These are phyloP conservation scores for Stagonosporopsis rhizophila DNA, from an alignment of 2,329 filamentous ascomycete species.

Conservation along the genomic window DNA sequence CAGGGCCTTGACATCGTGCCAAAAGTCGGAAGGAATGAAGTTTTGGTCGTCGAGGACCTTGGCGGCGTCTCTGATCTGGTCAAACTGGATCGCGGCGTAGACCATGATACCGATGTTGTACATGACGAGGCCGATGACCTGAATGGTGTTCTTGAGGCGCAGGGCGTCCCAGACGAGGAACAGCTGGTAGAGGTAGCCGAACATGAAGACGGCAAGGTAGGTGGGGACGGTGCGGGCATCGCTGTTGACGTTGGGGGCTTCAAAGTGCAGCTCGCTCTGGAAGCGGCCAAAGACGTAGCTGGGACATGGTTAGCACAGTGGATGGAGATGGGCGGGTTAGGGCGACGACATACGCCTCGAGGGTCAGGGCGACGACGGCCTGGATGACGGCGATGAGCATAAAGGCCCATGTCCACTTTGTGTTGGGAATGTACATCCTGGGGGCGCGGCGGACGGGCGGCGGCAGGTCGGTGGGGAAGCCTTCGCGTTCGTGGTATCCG, in stretches of 20 bases:
- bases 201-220: constrained; percentile 95
- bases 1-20: constrained; percentile 73
- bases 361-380: constrained; percentile 77
- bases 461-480: constrained; percentile 52
- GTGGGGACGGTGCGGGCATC: constrained; percentile 79
- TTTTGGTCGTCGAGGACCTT: constrained; percentile 55
- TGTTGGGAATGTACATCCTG: constrained; percentile 77
- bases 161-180: constrained; percentile 92
- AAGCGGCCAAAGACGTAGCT: constrained; percentile 93
- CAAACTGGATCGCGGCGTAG: constrained; percentile 91
- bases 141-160: constrained; percentile 96
- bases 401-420: constrained; percentile 88
- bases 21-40: constrained; percentile 65
- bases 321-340: constrained; percentile 5
- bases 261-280: constrained; percentile 64
- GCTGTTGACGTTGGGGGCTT: constrained; percentile 48
- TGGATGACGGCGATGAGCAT: constrained; percentile 76
- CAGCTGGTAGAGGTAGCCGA: constrained; percentile 92
- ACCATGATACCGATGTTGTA: constrained; percentile 92
- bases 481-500: constrained; percentile 55
- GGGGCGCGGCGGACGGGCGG: constrained; percentile 42
- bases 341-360: constrained; percentile 79
- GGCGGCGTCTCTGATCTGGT: constrained; percentile 84
- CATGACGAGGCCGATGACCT: constrained; percentile 91
- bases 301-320: constrained; percentile 7